phyloP scores from a whole-genome alignment of 2,329 filamentous ascomycete genomes.

The Phaeosphaeria sp. region DNA sequence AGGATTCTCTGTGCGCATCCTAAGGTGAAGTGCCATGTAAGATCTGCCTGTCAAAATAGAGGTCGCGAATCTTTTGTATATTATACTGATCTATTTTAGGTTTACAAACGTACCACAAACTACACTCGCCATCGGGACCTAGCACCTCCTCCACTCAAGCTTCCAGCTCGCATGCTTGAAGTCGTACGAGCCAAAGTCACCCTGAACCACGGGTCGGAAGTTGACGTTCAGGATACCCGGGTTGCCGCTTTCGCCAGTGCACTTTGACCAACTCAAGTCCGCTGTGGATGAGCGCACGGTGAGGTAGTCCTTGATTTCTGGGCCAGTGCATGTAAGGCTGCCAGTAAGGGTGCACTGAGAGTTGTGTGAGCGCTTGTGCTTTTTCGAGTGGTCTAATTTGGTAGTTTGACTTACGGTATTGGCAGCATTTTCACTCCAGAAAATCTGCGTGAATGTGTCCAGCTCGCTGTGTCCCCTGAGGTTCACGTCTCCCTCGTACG shows the following conservation, averaged over 20 bases:
- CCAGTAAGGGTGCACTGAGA: slow-evolving; percentile 26
- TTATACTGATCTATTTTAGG: slow-evolving; percentile 1
- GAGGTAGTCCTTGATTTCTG: slow-evolving; percentile 34
- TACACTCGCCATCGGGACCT: not conserved
- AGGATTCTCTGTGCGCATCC: no score
- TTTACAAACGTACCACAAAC: not conserved
- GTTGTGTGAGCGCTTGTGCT: not conserved
- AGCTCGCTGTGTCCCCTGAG: slow-evolving; percentile 31
- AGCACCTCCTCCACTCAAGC: slow-evolving; percentile 38
- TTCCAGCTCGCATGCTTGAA: slow-evolving; percentile 37
- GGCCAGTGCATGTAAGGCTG: slow-evolving; percentile 28
- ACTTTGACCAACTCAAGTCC: slow-evolving; percentile 38
- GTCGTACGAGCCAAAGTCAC: slow-evolving; percentile 33
- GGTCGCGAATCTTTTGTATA: not conserved
- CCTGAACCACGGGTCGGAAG: slow-evolving; percentile 34
- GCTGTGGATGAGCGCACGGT: slow-evolving; percentile 29
- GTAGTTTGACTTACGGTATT: slow-evolving; percentile 29
- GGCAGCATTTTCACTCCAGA: slow-evolving; percentile 38
- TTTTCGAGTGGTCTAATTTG: not conserved
- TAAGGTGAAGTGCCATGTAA: no score
- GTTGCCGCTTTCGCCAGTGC: slow-evolving; percentile 32
- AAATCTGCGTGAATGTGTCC: slow-evolving; percentile 33
- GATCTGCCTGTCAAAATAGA: no score
- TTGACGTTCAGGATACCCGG: slow-evolving; percentile 43
- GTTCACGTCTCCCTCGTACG: slow-evolving; percentile 29